phyloP scores from a whole-genome alignment of 2,329 filamentous ascomycete species.

The Apiospora malaysiana region DNA sequence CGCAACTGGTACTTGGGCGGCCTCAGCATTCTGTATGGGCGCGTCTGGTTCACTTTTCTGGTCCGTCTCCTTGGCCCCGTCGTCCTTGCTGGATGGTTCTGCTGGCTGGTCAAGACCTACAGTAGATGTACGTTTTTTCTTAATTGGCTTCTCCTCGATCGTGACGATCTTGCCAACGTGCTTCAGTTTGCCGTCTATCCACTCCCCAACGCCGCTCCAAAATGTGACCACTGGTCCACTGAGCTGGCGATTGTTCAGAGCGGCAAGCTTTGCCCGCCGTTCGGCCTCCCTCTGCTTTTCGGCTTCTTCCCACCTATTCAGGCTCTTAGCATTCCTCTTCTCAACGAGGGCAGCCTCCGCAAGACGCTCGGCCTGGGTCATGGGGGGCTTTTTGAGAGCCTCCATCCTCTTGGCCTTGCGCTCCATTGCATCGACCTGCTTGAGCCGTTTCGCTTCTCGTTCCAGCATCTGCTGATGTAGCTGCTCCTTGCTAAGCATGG shows the following conservation, averaged over 20 bases:
- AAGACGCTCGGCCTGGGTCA: slow-evolving; percentile 87
- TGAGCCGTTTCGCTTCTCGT: slow-evolving; percentile 72
- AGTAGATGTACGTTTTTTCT: slow-evolving; percentile 55
- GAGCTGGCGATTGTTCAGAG: slow-evolving; percentile 83
- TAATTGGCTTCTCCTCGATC: slow-evolving; percentile 62
- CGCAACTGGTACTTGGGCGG: neutral
- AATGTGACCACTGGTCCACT: slow-evolving; percentile 89
- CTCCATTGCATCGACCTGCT: slow-evolving; percentile 72
- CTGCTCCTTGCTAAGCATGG: slow-evolving; percentile 64
- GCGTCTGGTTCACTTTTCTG: neutral
- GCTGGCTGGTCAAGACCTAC: slow-evolving; percentile 29
- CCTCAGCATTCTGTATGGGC: neutral
- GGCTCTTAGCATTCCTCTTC: slow-evolving; percentile 83
- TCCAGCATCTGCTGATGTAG: slow-evolving; percentile 75
- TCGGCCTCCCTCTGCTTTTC: slow-evolving; percentile 89
- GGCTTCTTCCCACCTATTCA: slow-evolving; percentile 92
- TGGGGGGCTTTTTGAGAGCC: slow-evolving; percentile 75
- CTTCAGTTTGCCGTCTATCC: slow-evolving; percentile 76
- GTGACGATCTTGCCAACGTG: slow-evolving; percentile 70
- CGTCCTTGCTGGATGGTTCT: slow-evolving; percentile 7
- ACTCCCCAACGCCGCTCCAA: slow-evolving; percentile 90
- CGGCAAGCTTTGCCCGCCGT: slow-evolving; percentile 80
- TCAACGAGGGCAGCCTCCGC: slow-evolving; percentile 84
- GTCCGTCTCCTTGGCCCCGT: slow-evolving; percentile 2
- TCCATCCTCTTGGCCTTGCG: slow-evolving; percentile 73